Evolutionary conservation across 2,329 filamentous ascomycete genomes (phyloP).

Genomic region (Bipolaris bicolor): DNA sequence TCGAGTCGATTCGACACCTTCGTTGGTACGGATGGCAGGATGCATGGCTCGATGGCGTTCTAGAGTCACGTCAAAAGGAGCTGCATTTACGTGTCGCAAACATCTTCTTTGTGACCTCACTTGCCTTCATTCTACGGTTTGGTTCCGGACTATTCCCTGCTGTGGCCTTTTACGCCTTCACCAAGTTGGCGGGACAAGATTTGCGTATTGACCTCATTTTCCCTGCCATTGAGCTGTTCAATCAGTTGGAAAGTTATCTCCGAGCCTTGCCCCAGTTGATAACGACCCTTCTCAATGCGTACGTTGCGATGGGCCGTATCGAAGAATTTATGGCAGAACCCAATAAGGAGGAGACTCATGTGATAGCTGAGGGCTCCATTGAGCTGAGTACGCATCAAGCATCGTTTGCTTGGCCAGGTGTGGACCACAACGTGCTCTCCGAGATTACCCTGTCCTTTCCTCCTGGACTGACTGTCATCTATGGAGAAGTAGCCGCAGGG

Average conservation of each 20-base stretch:
- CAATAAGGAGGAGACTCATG: conserved; percentile 66
- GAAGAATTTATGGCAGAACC: conserved; percentile 87
- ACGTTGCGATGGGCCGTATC: conserved; percentile 80
- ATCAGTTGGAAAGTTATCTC: conserved; percentile 74
- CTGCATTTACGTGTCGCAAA: conserved; percentile 69
- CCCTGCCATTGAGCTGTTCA: conserved; percentile 81
- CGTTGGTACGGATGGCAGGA: conserved; percentile 85
- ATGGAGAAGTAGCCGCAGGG: conserved; percentile 68
- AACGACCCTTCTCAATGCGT: conserved; percentile 78
- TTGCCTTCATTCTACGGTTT: conserved; percentile 72
- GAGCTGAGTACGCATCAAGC: conserved; percentile 64
- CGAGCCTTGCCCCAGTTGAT: conserved; percentile 77
- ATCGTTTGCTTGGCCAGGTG: conserved; percentile 81
- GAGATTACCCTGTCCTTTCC: conserved; percentile 62
- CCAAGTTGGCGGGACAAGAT: conserved; percentile 69
- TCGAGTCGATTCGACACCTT: conserved; percentile 81
- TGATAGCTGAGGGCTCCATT: conserved; percentile 45
- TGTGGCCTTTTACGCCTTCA: conserved; percentile 81
- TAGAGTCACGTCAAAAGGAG: conserved; percentile 71
- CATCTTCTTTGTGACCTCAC: conserved; percentile 66
- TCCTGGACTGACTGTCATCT: conserved; percentile 64
- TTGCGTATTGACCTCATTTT: conserved; percentile 84
- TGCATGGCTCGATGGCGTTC: conserved; percentile 72
- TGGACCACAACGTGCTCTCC: conserved; percentile 60
- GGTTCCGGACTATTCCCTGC: conserved; percentile 79